Evolutionary conservation across 495 filamentous ascomycete species (phyloP).

Genomic region (Penicillium waksmanii): DNA sequence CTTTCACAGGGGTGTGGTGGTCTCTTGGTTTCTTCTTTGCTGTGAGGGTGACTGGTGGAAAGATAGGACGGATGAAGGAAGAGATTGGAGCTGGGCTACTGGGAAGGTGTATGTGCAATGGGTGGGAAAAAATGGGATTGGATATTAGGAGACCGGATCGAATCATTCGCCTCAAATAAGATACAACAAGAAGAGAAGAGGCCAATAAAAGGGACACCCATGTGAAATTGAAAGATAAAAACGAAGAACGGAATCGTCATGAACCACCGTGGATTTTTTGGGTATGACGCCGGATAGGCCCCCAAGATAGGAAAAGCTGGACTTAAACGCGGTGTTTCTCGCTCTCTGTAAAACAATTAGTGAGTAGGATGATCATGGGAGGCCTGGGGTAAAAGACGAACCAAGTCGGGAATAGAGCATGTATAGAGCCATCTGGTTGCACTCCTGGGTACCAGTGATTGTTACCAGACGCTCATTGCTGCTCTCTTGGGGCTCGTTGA

Average conservation of each 20-base stretch:
- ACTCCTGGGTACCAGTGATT: constrained; percentile 95
- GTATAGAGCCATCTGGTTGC: constrained; percentile 98
- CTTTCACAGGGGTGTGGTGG: not conserved
- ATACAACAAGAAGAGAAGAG: constrained; percentile 44
- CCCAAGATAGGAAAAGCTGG: constrained; percentile 16
- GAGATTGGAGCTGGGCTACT: not conserved
- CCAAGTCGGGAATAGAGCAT: constrained; percentile 98
- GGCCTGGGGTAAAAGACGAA: constrained; percentile 53
- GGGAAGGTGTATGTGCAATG: constrained; percentile 9
- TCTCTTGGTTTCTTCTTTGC: not conserved
- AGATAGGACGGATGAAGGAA: not conserved
- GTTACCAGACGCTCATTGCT: constrained; percentile 97
- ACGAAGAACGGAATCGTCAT: constrained; percentile 33
- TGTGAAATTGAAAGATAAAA: constrained; percentile 19
- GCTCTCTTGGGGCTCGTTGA: constrained; percentile 98
- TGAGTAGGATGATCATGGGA: not conserved
- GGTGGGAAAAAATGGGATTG: constrained; percentile 20
- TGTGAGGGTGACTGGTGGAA: not conserved
- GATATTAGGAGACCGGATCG: constrained; percentile 32
- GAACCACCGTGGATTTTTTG: constrained; percentile 43
- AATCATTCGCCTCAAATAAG: constrained; percentile 44
- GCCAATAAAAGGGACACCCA: constrained; percentile 25
- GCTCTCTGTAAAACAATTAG: constrained; percentile 61
- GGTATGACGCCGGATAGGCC: constrained; percentile 15
- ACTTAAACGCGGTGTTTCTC: constrained; percentile 73